A percentile compares a stretch with the other conserved stretches of the same genome.
These are phyloP conservation scores for Fusarium pininemorale DNA, from an alignment of 2,329 filamentous ascomycete genomes.

Conservation along the genomic window DNA sequence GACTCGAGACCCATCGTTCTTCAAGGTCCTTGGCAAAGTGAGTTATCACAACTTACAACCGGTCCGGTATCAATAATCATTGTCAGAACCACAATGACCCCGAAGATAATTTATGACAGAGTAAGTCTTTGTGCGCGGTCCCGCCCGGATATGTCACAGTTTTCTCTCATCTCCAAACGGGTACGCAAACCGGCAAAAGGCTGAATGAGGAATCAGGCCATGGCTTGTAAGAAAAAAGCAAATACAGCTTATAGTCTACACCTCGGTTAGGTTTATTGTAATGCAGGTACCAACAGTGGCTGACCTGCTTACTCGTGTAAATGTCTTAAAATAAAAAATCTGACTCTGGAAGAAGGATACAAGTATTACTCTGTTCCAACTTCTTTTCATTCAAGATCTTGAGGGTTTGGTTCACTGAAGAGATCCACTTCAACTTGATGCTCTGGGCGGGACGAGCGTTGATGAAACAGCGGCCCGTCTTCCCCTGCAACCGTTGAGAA, in stretches of 20 bases:
- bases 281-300: constrained; percentile 19
- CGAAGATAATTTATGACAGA: neutral
- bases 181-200: neutral
- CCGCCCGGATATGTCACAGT: neutral
- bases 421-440: neutral
- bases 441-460: neutral
- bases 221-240: constrained; percentile 29
- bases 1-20: neutral
- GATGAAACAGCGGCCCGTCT: constrained; percentile 23
- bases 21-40: neutral
- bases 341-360: neutral
- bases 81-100: neutral
- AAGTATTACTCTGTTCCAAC: neutral
- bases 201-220: constrained; percentile 25
- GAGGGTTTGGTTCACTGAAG: neutral
- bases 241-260: neutral
- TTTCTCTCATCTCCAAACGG: constrained; percentile 13
- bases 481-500: neutral
- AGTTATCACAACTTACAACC: neutral
- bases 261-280: neutral
- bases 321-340: neutral
- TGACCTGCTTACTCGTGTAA: neutral
- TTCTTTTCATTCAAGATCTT: neutral
- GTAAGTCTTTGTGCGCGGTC: neutral
- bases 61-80: neutral